Evolutionary conservation across 1,284 basidiomycete genomes (phyloP).

Genomic region (Sporisorium iseilematis-ciliati): DNA sequence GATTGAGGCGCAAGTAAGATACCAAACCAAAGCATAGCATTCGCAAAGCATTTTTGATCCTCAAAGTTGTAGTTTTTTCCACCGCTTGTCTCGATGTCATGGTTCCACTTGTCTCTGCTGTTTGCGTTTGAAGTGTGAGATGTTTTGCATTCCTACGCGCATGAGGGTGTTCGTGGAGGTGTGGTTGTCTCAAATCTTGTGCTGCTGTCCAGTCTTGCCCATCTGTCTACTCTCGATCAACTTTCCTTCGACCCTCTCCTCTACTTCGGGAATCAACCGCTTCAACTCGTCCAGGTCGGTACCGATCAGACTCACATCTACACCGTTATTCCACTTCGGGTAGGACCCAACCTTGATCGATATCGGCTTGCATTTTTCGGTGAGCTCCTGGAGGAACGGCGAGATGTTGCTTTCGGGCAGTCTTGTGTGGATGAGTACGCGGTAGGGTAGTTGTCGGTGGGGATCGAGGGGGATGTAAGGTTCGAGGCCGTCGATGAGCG

Average conservation of each 20-base stretch:
- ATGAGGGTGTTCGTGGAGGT: background rate
- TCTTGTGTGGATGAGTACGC: slow-evolving; percentile 71
- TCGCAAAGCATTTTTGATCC: background rate
- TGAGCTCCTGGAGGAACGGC: slow-evolving; percentile 84
- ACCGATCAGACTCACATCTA: slow-evolving; percentile 84
- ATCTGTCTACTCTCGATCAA: slow-evolving; percentile 72
- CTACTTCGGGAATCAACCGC: slow-evolving; percentile 68
- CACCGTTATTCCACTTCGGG: slow-evolving; percentile 73
- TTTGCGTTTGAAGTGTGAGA: too few species aligned
- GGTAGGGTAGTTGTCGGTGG: slow-evolving; percentile 49
- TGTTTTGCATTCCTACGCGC: background rate
- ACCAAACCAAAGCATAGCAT: background rate
- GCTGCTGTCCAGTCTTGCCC: slow-evolving; percentile 42
- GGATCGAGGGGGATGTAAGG: slow-evolving; percentile 73
- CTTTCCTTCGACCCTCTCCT: slow-evolving; percentile 72
- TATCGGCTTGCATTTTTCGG: slow-evolving; percentile 79
- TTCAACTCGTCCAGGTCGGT: slow-evolving; percentile 67
- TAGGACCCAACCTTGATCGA: slow-evolving; percentile 85
- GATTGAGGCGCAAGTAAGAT: slow-evolving; percentile 21
- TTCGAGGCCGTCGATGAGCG: slow-evolving; percentile 72
- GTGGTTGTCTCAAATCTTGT: slow-evolving; percentile 32
- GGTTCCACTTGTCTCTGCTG: too few species aligned
- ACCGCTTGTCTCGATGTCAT: too few species aligned
- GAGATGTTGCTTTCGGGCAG: slow-evolving; percentile 84
- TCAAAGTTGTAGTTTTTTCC: too few species aligned